Conservation (phyloP, 768 basidiomycete species). For the Termitomyces sp. region DNA sequence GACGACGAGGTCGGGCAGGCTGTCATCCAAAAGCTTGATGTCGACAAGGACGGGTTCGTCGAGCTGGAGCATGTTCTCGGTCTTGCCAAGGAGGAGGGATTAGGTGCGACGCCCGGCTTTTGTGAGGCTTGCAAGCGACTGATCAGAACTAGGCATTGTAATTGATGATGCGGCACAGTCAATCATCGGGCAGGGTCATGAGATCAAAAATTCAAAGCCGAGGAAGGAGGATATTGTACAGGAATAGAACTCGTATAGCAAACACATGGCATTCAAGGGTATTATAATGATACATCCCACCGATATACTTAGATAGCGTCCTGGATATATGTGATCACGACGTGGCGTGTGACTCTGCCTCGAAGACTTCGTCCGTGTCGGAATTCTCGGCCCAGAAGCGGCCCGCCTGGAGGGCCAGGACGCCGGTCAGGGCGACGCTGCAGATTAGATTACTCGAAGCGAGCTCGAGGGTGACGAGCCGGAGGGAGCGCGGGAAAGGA, state of each 20-base stretch:
- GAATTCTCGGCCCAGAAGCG: constrained; percentile 81
- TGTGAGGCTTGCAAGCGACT: neutral
- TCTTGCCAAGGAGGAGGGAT: constrained; percentile 80
- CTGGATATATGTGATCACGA: neutral
- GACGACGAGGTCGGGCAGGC: constrained; percentile 84
- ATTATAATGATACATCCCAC: constrained; percentile 18
- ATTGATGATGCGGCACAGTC: constrained; percentile 82
- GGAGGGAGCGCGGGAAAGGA: constrained; percentile 59
- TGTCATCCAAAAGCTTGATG: constrained; percentile 90
- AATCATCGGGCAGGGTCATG: constrained; percentile 77
- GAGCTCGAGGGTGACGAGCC: constrained; percentile 65
- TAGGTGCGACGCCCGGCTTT: constrained; percentile 41
- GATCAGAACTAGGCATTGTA: constrained; percentile 52
- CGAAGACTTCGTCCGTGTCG: constrained; percentile 49
- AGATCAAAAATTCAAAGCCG: constrained; percentile 76
- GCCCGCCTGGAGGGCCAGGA: constrained; percentile 76
- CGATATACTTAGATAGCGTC: constrained; percentile 11
- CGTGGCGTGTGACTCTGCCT: constrained; percentile 20
- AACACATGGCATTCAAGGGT: constrained; percentile 3
- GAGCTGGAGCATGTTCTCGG: constrained; percentile 93
- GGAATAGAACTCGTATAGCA: constrained; percentile 36
- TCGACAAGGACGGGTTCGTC: constrained; percentile 93
- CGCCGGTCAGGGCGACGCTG: constrained; percentile 85
- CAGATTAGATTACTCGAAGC: constrained; percentile 83
- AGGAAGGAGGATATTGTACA: constrained; percentile 95